Conservation (phyloP, 345 rosid species). For the Clausena lansium region DNA sequence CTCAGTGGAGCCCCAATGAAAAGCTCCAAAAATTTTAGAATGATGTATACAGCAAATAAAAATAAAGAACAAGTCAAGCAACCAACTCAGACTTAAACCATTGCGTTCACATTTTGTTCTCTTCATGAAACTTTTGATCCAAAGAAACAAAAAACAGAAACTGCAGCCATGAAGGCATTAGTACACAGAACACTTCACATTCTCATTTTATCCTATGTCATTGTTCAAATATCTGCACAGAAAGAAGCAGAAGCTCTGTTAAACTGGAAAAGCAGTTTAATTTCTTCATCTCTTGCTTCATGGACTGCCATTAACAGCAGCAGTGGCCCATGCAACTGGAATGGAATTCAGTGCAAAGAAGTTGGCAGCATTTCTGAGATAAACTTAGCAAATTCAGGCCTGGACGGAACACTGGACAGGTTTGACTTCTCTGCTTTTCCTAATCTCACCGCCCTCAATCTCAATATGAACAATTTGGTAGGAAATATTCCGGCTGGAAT, state of each 20-base stretch:
- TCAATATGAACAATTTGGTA: constrained; percentile 35
- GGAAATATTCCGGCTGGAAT: constrained; percentile 35
- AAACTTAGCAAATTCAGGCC: constrained; percentile 26
- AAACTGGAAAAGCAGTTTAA: constrained; percentile 14
- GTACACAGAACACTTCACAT: background rate
- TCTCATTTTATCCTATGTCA: background rate
- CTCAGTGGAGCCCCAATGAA: background rate
- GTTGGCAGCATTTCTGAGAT: constrained; percentile 25
- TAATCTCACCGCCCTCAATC: constrained; percentile 34
- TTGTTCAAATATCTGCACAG: background rate
- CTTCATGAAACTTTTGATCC: background rate
- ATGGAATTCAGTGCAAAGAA: constrained; percentile 31
- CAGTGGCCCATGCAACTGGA: constrained; percentile 31
- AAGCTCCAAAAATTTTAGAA: background rate
- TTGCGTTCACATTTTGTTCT: background rate
- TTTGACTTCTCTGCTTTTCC: constrained; percentile 44
- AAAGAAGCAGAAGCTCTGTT: constrained; percentile 3
- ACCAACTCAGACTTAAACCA: background rate
- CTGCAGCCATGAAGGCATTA: background rate
- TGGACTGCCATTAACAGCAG: constrained; percentile 20
- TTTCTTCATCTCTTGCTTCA: constrained; percentile 9
- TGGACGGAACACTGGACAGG: constrained; percentile 43
- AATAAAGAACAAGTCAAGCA: background rate
- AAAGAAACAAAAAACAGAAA: background rate
- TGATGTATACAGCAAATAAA: background rate